A percentile compares a stretch with the other conserved stretches of the same genome.
phyloP scores from a whole-genome alignment of 441 rosid species.

The Pelargonium australe region DNA sequence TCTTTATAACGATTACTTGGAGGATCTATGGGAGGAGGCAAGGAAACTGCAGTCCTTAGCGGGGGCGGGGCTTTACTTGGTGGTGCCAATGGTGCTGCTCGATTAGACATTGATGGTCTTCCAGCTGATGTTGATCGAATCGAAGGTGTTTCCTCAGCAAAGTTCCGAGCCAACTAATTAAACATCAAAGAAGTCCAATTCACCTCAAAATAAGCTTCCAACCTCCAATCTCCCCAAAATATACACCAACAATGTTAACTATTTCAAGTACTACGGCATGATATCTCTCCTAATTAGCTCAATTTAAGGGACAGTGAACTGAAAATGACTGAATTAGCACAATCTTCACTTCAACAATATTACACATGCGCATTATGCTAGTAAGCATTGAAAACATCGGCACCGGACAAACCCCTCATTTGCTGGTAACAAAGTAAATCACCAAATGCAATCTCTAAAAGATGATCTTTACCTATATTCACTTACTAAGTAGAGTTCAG shows the following conservation, averaged over 20 bases:
- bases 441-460: not conserved
- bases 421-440: not conserved
- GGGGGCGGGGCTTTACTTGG: slow-evolving; percentile 36
- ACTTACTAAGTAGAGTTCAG: not conserved
- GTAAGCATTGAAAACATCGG: not conserved
- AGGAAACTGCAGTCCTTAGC: slow-evolving; percentile 42
- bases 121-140: slow-evolving; percentile 46
- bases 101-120: slow-evolving; percentile 36
- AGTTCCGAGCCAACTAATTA: slow-evolving; percentile 38
- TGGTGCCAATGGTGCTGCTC: slow-evolving; percentile 35
- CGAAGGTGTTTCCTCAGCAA: slow-evolving; percentile 30
- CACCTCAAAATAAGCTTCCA: slow-evolving; percentile 12
- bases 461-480: not conserved
- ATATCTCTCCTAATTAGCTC: not conserved
- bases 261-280: not conserved
- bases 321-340: not conserved
- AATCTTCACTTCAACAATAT: not conserved
- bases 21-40: slow-evolving; percentile 39
- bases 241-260: not conserved
- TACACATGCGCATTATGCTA: not conserved
- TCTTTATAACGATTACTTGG: slow-evolving; percentile 40
- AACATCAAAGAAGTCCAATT: slow-evolving; percentile 15
- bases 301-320: not conserved
- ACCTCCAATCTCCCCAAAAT: not conserved
- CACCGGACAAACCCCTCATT: not conserved